Evolutionary conservation across 2,329 filamentous ascomycete genomes (phyloP).

Genomic region (Chrysoporthe deuterocubensis): DNA sequence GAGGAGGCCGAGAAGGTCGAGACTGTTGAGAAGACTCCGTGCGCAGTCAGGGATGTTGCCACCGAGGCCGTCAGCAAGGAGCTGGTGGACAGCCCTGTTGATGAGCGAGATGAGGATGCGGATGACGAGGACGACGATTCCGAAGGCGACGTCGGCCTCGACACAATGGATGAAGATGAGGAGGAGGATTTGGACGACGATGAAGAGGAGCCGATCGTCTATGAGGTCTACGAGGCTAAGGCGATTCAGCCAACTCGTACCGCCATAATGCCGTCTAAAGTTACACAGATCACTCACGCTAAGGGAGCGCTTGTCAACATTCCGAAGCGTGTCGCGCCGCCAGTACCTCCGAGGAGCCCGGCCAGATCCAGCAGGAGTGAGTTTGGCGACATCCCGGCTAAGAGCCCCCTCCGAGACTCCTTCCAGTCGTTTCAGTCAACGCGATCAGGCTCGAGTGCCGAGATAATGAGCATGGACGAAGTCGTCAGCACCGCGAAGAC

Average conservation of each 20-base stretch:
- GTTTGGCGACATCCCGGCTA: slow-evolving; percentile 62
- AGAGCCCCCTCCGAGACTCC: slow-evolving; percentile 56
- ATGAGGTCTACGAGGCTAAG: slow-evolving; percentile 60
- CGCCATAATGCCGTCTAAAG: slow-evolving; percentile 64
- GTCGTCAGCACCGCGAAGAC: slow-evolving; percentile 19
- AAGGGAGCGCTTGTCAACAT: slow-evolving; percentile 85
- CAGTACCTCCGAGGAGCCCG: slow-evolving; percentile 77
- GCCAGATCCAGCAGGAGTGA: slow-evolving; percentile 62
- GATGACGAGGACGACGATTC: slow-evolving; percentile 41
- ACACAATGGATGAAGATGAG: slow-evolving; percentile 37
- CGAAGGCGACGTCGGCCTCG: slow-evolving; percentile 25
- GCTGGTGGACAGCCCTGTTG: slow-evolving; percentile 33
- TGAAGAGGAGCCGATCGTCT: slow-evolving; percentile 69
- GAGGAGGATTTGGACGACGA: slow-evolving; percentile 52
- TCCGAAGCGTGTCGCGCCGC: slow-evolving; percentile 76
- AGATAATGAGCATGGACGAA: slow-evolving; percentile 21
- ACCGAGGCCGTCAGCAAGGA: slow-evolving; percentile 18
- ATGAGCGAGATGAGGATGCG: slow-evolving; percentile 36
- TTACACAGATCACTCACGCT: slow-evolving; percentile 69
- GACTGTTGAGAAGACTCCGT: slow-evolving; percentile 7
- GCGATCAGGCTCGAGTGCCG: slow-evolving; percentile 20
- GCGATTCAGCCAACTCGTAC: slow-evolving; percentile 61
- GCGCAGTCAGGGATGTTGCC: not conserved
- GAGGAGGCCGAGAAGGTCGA: not conserved
- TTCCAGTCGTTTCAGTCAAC: slow-evolving; percentile 41